phyloP scores from a whole-genome alignment of 805 yeast genomes.

The Cyberlindnera mississippiensis region DNA sequence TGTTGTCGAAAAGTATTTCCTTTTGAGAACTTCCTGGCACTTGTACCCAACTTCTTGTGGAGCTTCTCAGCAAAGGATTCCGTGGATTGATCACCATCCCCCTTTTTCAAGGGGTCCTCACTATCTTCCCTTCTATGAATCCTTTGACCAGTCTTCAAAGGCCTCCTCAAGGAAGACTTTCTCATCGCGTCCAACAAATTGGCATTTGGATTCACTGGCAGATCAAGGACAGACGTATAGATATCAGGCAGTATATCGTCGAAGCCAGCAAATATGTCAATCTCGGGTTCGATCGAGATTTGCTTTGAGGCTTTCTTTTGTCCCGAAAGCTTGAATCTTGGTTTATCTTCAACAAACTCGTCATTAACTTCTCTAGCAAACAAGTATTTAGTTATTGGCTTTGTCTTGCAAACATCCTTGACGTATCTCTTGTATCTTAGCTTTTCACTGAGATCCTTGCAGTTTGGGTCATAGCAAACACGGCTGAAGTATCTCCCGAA shows the following conservation, averaged over 20 bases:
- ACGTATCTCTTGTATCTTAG: constrained; percentile 26
- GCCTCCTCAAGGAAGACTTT: constrained; percentile 15
- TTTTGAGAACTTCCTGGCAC: constrained; percentile 14
- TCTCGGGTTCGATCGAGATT: neutral
- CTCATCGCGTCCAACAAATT: constrained; percentile 14
- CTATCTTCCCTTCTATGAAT: too few relatives aligned
- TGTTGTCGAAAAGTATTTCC: constrained; percentile 7
- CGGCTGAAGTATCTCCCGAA: constrained; percentile 25
- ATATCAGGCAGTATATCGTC: constrained; percentile 5
- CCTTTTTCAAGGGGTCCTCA: too few relatives aligned
- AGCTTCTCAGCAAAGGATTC: neutral
- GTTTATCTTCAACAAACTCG: constrained; percentile 1
- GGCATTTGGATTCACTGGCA: constrained; percentile 11
- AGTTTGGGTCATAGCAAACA: constrained; percentile 27
- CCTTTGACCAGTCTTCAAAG: neutral
- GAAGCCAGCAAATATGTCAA: constrained; percentile 15
- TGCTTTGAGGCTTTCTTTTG: neutral
- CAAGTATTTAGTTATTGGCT: constrained; percentile 17
- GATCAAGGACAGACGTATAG: neutral
- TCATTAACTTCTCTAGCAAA: constrained; percentile 6
- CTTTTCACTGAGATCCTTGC: constrained; percentile 20
- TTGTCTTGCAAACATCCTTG: constrained; percentile 24
- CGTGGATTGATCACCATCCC: too few relatives aligned
- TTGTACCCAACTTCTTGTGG: constrained; percentile 5
- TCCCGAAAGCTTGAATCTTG: constrained; percentile 5